These are phyloP conservation scores for Daldinia childiae DNA, from an alignment of 495 filamentous ascomycete species.

Conservation along the genomic window DNA sequence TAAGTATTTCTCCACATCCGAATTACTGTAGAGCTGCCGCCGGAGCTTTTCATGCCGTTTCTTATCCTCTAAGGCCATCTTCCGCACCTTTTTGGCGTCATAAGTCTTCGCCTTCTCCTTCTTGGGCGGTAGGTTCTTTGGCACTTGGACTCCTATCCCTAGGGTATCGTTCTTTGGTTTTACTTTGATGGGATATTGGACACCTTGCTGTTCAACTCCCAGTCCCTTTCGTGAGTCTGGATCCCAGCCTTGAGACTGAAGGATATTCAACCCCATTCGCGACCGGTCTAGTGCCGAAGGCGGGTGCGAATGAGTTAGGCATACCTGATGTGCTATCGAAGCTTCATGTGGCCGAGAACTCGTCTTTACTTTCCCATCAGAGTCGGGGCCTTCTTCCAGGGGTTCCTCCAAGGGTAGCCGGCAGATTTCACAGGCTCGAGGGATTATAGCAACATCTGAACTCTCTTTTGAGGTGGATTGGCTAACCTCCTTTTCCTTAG, in stretches of 20 bases:
- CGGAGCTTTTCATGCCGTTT: conserved; percentile 69
- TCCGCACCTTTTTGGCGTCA: conserved; percentile 74
- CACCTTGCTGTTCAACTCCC: conserved; percentile 75
- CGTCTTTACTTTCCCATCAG: conserved; percentile 6
- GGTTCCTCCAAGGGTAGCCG: conserved; percentile 49
- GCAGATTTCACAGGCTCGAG: conserved; percentile 47
- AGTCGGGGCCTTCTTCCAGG: conserved; percentile 32
- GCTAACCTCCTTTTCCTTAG: conserved; percentile 47
- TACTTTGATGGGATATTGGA: conserved; percentile 76
- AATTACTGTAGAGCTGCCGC: conserved; percentile 72
- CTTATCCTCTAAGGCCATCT: conserved; percentile 66
- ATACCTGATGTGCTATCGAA: conserved; percentile 83
- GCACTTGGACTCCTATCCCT: conserved; percentile 70
- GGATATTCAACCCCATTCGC: conserved; percentile 76
- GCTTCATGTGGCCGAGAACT: conserved; percentile 65
- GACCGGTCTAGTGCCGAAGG: conserved; percentile 85
- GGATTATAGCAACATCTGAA: conserved; percentile 5
- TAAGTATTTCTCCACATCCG: conserved; percentile 78
- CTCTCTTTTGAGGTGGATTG: conserved; percentile 37
- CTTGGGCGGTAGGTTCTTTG: conserved; percentile 53
- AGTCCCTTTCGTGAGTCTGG: conserved; percentile 80
- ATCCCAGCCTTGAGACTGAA: conserved; percentile 86
- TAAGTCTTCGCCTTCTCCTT: conserved; percentile 66
- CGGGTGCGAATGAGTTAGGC: conserved; percentile 80
- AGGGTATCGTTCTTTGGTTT: conserved; percentile 76